Base-by-base conservation (phyloP, 108 stramenopile species). In the Nitzschia sp. region DNA sequence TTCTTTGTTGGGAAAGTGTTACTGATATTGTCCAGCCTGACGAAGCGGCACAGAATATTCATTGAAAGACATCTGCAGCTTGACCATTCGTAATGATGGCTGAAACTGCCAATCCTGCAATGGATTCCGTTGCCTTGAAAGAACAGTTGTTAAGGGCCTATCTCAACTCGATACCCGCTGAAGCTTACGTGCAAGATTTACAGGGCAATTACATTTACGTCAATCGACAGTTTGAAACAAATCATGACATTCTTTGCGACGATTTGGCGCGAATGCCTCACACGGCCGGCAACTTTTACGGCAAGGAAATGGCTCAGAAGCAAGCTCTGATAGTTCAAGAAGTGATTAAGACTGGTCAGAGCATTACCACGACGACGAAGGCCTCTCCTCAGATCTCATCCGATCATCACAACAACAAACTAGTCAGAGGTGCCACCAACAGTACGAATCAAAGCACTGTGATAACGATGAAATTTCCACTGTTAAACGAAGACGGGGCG, bases 101-200 rank as follows among this genome's bases (percentile, higher is more conserved):
- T n/a, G n/a, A n/a, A n/a, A n/a, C n/a, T n/a, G n/a, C n/a, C n/a
- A n/a, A n/a, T n/a, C n/a, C n/a, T n/a, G n/a, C n/a, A n/a, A n/a
- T n/a, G n/a, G n/a, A n/a, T n/a, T n/a, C n/a, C n/a, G n/a, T n/a
- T n/a, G n/a, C n/a, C n/a, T n/a, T n/a, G n/a, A 57, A 32, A 21
- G 56, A 30, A 28, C 56, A 57, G 31, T 13, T 57, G 2, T 57
- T 57, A 18, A 30, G 15, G 4, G 28, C 56, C 26, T 57, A 28
- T 57, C 29, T 65, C 27, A 47, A 65, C 30, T 2, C 26, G 27
- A 49, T 65, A 25, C 64, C 64, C 3, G 64, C 46, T 18, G 34
- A 65, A 5, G 47, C 36, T 47, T 47, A 49, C 27, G 27, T 65
- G 27, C 47, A 65, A 24, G 64, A 65, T 29, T 49, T 65, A 27